Evolutionary conservation across 805 yeast species (phyloP).

Genomic region (Cyberlindnera samutprakarnensis): DNA sequence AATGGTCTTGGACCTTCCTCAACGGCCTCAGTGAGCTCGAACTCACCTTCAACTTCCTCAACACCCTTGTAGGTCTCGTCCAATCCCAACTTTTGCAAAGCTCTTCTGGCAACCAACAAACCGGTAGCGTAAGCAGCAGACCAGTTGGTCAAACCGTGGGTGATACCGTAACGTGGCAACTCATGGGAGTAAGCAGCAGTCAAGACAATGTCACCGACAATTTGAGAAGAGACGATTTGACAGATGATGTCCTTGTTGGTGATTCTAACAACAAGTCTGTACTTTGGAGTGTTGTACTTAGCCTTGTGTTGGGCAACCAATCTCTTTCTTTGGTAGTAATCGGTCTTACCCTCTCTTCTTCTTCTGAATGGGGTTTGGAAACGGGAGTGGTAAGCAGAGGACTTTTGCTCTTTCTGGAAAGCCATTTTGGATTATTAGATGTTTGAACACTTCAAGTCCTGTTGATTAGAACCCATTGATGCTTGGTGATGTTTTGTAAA

Average conservation of each 20-base stretch:
- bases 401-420: constrained; percentile 66
- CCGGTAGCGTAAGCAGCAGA: constrained; percentile 99
- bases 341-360: constrained; percentile 99
- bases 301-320: constrained; percentile 99
- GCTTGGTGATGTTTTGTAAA: not conserved
- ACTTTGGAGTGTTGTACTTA: constrained; percentile 98
- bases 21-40: constrained; percentile 95
- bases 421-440: constrained; percentile 47
- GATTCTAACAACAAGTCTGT: constrained; percentile 99
- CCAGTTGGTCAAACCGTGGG: constrained; percentile 99
- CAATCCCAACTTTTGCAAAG: constrained; percentile 93
- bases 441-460: not conserved
- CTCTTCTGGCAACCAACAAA: constrained; percentile 98
- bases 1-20: constrained; percentile 99
- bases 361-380: constrained; percentile 99
- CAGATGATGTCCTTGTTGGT: constrained; percentile 99
- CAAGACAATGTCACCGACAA: constrained; percentile 93
- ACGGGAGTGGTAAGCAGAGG: constrained; percentile 96
- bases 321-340: constrained; percentile 99
- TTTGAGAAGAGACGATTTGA: constrained; percentile 94
- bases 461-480: not conserved
- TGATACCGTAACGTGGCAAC: constrained; percentile 95
- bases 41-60: constrained; percentile 99
- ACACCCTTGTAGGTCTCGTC: constrained; percentile 98
- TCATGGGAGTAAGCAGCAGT: constrained; percentile 99